Conservation (phyloP, 1,139 yeast genomes). For the Candida neerlandica region DNA sequence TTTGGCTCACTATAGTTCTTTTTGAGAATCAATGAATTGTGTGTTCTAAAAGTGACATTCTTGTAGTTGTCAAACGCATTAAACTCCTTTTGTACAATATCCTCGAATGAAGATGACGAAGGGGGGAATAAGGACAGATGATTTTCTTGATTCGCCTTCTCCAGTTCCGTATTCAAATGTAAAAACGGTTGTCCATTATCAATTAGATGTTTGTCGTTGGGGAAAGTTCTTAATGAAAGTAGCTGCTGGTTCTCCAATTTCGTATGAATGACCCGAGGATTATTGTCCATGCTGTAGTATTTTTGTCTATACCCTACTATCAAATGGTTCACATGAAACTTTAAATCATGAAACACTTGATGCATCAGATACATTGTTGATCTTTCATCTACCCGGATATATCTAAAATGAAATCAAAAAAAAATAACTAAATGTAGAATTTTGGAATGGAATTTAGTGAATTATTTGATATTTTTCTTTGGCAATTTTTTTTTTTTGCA, state of each 20-base stretch:
- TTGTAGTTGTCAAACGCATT: constrained; percentile 1
- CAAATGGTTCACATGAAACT: constrained; percentile 32
- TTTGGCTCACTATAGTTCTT: constrained; percentile 7
- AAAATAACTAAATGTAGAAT: neutral
- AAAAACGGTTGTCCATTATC: constrained; percentile 4
- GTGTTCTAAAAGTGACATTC: constrained; percentile 1
- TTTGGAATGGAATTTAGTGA: neutral
- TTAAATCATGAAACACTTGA: constrained; percentile 21
- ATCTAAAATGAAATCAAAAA: neutral
- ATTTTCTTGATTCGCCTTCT: constrained; percentile 1
- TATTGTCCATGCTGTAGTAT: constrained; percentile 42
- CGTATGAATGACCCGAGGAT: constrained; percentile 42
- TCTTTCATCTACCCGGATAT: neutral
- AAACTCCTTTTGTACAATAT: constrained; percentile 6
- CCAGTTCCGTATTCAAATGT: constrained; percentile 7
- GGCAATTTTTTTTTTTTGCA: constrained; percentile 2
- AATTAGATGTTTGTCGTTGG: constrained; percentile 27
- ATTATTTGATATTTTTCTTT: neutral
- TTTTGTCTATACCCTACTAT: constrained; percentile 41
- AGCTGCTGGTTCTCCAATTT: constrained; percentile 40
- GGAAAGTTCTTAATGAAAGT: constrained; percentile 40
- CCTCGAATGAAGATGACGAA: constrained; percentile 1
- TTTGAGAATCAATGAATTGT: neutral
- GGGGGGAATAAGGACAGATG: neutral
- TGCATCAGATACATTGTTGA: constrained; percentile 10